phyloP scores from a whole-genome alignment of 73 alveolate genomes.

The Blepharisma stoltei region DNA sequence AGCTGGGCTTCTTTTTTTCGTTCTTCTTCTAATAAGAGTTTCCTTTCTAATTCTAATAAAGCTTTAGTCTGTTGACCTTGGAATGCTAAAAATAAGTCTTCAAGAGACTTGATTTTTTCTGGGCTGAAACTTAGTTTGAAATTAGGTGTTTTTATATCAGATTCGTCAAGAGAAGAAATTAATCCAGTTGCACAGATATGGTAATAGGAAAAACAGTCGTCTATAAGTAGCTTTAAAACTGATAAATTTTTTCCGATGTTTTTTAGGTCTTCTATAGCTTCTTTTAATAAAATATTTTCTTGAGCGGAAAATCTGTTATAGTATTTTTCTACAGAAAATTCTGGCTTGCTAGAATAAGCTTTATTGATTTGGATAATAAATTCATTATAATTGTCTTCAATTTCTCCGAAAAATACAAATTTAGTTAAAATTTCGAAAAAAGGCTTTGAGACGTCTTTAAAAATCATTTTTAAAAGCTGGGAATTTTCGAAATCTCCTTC shows the following conservation, averaged over 20 bases:
- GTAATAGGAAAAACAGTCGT: neutral
- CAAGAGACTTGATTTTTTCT: neutral
- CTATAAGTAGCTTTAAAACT: neutral
- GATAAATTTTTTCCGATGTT: neutral
- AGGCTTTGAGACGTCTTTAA: neutral
- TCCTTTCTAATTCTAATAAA: conserved; percentile 9
- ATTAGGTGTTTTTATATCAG: neutral
- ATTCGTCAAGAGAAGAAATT: neutral
- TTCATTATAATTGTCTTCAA: neutral
- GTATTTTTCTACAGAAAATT: conserved; percentile 7
- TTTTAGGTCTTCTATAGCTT: neutral
- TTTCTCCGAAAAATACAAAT: neutral
- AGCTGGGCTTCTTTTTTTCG: neutral
- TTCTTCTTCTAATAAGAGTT: neutral
- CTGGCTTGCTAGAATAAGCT: neutral
- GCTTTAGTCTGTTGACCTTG: neutral
- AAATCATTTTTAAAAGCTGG: conserved; percentile 1
- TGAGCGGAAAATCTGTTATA: neutral
- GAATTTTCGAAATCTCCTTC: conserved; percentile 26
- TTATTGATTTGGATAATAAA: neutral
- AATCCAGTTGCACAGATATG: neutral
- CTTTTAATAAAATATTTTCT: neutral
- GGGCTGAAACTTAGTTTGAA: neutral
- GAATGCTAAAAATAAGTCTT: neutral
- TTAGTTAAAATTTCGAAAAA: neutral